These are phyloP conservation scores for Phytophthora palmivora DNA, from an alignment of 352 stramenopile genomes.

Conservation along the genomic window DNA sequence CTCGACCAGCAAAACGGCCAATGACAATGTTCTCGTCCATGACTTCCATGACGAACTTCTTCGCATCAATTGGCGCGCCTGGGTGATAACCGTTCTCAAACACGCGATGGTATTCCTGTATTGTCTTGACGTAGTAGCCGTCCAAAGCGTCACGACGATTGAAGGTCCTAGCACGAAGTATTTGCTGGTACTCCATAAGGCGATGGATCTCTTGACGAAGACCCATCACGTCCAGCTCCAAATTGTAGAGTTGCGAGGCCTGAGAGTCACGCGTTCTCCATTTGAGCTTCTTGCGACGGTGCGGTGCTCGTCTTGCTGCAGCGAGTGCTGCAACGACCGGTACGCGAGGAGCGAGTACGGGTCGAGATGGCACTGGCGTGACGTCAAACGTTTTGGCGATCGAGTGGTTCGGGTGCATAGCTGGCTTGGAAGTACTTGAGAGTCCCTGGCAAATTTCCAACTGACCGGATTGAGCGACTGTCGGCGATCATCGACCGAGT, in stretches of 20 bases:
- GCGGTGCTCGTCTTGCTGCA: conserved; percentile 10
- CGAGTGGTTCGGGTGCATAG: conserved; percentile 12
- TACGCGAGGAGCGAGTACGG: conserved; percentile 20
- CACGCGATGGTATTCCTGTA: conserved; percentile 66
- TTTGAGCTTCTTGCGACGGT: conserved; percentile 49
- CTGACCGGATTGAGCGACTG: conserved; percentile 12
- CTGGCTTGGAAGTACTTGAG: not conserved
- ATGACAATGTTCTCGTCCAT: conserved; percentile 61
- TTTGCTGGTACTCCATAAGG: conserved; percentile 35
- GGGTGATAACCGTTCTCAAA: conserved; percentile 60
- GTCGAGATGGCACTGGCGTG: conserved; percentile 21
- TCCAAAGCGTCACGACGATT: conserved; percentile 52
- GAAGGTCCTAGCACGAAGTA: conserved; percentile 41
- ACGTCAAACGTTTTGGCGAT: conserved; percentile 27
- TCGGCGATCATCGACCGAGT: not conserved
- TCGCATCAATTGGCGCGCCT: conserved; percentile 24
- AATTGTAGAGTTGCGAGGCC: conserved; percentile 65
- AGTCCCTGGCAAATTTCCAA: conserved; percentile 4
- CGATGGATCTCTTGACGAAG: conserved; percentile 54
- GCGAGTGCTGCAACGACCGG: conserved; percentile 26
- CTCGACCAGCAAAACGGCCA: conserved; percentile 46
- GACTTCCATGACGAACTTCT: conserved; percentile 48
- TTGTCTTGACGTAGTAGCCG: conserved; percentile 52
- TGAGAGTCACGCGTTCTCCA: conserved; percentile 63
- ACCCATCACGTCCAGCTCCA: conserved; percentile 58